Conservation (phyloP, 805 yeast species). For the Myxozyma monticola region DNA sequence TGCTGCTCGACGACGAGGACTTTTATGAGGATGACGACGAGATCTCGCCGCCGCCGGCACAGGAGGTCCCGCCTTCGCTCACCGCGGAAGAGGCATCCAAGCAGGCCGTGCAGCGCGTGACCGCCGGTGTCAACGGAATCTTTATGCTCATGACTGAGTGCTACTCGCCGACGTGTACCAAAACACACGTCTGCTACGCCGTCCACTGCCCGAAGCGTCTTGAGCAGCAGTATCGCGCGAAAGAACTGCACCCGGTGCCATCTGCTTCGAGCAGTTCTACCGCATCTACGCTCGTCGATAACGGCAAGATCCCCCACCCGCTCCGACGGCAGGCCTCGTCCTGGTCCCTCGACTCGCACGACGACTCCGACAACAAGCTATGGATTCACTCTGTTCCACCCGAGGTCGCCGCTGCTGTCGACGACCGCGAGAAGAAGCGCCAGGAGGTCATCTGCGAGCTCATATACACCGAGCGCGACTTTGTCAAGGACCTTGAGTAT, state of each 20-base stretch:
- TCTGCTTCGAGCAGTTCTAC: conserved; percentile 4
- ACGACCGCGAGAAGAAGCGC: conserved; percentile 82
- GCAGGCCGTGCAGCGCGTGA: conserved; percentile 29
- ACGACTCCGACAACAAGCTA: conserved; percentile 57
- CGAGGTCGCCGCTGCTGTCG: conserved; percentile 71
- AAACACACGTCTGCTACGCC: conserved; percentile 84
- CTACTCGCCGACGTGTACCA: conserved; percentile 93
- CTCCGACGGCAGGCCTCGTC: conserved; percentile 23
- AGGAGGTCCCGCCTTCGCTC: conserved; percentile 2
- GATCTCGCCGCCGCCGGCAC: background rate
- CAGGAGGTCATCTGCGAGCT: conserved; percentile 95
- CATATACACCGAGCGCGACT: conserved; percentile 89
- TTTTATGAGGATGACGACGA: conserved; percentile 9
- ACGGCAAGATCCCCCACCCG: conserved; percentile 39
- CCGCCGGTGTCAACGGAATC: conserved; percentile 65
- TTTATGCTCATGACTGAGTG: conserved; percentile 91
- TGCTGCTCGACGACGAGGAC: conserved; percentile 13
- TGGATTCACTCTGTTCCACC: conserved; percentile 94
- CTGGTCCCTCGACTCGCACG: conserved; percentile 44
- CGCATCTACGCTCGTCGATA: conserved; percentile 39
- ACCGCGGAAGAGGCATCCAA: conserved; percentile 8
- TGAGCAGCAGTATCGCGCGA: conserved; percentile 91
- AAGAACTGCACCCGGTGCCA: conserved; percentile 36
- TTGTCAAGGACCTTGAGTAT: conserved; percentile 90
- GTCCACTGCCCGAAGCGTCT: conserved; percentile 94